These are phyloP conservation scores for Lachnellula hyalina DNA, from an alignment of 2,329 filamentous ascomycete genomes.

Conservation along the genomic window DNA sequence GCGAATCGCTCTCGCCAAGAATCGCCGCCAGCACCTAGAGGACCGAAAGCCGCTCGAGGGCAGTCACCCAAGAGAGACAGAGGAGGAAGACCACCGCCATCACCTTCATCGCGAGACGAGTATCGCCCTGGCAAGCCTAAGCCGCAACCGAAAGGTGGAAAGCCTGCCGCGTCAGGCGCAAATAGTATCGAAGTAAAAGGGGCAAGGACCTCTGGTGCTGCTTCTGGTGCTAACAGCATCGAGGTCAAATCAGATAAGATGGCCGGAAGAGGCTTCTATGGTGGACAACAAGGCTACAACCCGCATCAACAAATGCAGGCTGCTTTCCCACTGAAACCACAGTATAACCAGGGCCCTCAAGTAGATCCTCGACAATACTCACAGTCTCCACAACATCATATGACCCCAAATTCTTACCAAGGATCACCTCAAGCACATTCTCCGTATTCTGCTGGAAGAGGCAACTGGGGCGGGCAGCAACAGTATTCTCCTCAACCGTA, in stretches of 20 bases:
- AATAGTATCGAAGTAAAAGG: conserved; percentile 31
- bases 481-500: conserved; percentile 45
- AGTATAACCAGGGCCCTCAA: conserved; percentile 32
- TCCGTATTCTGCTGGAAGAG: conserved; percentile 51
- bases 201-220: conserved; percentile 20
- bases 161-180: conserved; percentile 25
- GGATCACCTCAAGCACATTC: conserved; percentile 58
- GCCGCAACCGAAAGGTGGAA: conserved; percentile 8
- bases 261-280: conserved; percentile 32
- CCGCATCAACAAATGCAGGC: conserved; percentile 34
- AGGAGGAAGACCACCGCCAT: conserved; percentile 11
- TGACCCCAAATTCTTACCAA: conserved; percentile 49
- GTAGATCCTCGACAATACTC: conserved; percentile 42
- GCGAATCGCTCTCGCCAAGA: conserved; percentile 23
- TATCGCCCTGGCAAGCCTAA: conserved; percentile 20
- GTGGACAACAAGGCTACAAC: conserved; percentile 31
- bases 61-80: conserved; percentile 23
- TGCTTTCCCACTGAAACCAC: conserved; percentile 32
- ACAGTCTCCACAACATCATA: conserved; percentile 54
- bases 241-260: conserved; percentile 34
- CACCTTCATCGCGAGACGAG: conserved; percentile 22
- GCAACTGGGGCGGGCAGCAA: conserved; percentile 43
- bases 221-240: conserved; percentile 33
- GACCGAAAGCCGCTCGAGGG: conserved; percentile 17
- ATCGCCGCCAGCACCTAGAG: conserved; percentile 27